phyloP scores from a whole-genome alignment of 2,329 filamentous ascomycete genomes.

The Diaporthe destruens region DNA sequence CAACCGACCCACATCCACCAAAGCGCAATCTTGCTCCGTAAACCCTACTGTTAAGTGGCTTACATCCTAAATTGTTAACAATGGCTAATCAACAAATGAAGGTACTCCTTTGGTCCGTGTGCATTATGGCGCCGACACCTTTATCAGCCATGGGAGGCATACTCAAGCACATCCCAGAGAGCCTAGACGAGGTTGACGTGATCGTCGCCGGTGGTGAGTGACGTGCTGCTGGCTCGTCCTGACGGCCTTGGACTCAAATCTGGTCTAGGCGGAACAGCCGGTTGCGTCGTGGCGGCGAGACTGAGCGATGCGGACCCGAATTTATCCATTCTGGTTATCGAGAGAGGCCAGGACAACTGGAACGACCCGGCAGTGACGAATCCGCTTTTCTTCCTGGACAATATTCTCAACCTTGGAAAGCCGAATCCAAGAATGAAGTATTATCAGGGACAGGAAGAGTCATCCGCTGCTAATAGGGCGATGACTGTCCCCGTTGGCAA shows the following conservation, averaged over 20 bases:
- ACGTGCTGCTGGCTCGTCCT: neutral
- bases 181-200: constrained; percentile 61
- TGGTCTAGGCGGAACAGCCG: constrained; percentile 58
- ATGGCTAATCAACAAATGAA: neutral
- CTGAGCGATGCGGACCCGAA: constrained; percentile 62
- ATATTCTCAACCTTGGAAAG: constrained; percentile 56
- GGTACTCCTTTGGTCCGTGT: neutral
- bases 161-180: constrained; percentile 45
- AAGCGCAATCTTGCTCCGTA: neutral
- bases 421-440: constrained; percentile 57
- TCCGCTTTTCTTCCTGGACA: constrained; percentile 61
- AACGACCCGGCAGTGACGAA: constrained; percentile 61
- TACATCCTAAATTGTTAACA: neutral
- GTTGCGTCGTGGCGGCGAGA: constrained; percentile 62
- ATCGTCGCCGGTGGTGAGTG: constrained; percentile 61
- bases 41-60: neutral
- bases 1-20: neutral
- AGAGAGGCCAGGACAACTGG: constrained; percentile 66
- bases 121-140: neutral
- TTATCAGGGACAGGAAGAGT: constrained; percentile 53
- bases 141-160: neutral
- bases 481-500: constrained; percentile 55
- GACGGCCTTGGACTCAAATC: neutral
- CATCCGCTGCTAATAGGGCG: constrained; percentile 58
- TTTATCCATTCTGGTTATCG: constrained; percentile 65